Percentiles rank a stretch among this genome's conserved stretches.
These are phyloP conservation scores for Acidiella bohemica DNA, from an alignment of 495 filamentous ascomycete genomes.

Conservation along the genomic window DNA sequence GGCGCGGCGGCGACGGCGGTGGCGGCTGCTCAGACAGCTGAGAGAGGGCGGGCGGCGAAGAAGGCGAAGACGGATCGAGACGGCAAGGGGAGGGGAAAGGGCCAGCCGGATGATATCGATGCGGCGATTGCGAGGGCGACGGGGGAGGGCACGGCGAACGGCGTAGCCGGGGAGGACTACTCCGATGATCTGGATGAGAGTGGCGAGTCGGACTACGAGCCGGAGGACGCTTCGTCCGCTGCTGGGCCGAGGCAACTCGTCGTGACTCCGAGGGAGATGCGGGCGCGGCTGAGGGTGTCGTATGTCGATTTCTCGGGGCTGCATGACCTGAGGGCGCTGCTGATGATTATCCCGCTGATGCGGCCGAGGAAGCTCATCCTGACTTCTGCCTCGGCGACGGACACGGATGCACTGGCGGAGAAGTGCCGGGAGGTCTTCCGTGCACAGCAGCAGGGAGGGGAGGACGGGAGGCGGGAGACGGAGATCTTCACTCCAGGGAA, in stretches of 20 bases:
- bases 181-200: slow-evolving; percentile 37
- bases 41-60: no score
- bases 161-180: slow-evolving; percentile 28
- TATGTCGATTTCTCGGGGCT: slow-evolving; percentile 87
- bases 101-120: slow-evolving; percentile 14
- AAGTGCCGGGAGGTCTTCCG: slow-evolving; percentile 80
- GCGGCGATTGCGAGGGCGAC: slow-evolving; percentile 15
- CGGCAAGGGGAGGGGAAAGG: neutral
- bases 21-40: slow-evolving; percentile 15
- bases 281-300: slow-evolving; percentile 58
- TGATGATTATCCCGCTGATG: slow-evolving; percentile 90
- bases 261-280: slow-evolving; percentile 43
- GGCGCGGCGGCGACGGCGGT: slow-evolving; percentile 18
- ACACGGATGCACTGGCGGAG: slow-evolving; percentile 60
- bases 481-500: slow-evolving; percentile 60
- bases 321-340: slow-evolving; percentile 81
- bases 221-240: slow-evolving; percentile 34
- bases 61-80: slow-evolving; percentile 7
- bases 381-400: slow-evolving; percentile 60
- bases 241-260: slow-evolving; percentile 62
- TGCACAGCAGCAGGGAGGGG: slow-evolving; percentile 40
- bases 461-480: slow-evolving; percentile 27
- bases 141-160: slow-evolving; percentile 8
- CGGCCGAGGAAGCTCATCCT: slow-evolving; percentile 87
- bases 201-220: slow-evolving; percentile 42